Conservation (phyloP, 495 filamentous ascomycete species). For the Penicillium fimorum region DNA sequence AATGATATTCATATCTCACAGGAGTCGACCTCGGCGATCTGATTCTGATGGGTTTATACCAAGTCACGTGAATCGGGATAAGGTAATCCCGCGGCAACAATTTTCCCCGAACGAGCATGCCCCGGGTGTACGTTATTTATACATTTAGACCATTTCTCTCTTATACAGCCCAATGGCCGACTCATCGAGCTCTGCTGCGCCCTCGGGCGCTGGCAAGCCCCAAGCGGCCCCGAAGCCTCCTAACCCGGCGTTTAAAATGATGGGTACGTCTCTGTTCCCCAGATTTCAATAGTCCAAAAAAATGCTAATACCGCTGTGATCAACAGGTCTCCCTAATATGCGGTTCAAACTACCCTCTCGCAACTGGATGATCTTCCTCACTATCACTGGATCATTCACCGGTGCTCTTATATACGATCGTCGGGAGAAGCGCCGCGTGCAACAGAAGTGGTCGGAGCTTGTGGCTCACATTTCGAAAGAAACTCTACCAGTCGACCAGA, state of each 20-base stretch:
- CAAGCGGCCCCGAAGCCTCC: constrained; percentile 46
- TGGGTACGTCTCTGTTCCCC: constrained; percentile 49
- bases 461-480: constrained; percentile 87
- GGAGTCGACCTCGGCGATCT: neutral
- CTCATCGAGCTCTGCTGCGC: constrained; percentile 33
- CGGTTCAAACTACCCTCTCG: constrained; percentile 86
- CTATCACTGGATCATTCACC: constrained; percentile 72
- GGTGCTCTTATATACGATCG: constrained; percentile 85
- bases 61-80: constrained; percentile 2
- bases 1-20: neutral
- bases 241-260: constrained; percentile 72
- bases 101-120: constrained; percentile 19
- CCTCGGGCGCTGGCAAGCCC: constrained; percentile 32
- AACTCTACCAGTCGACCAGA: constrained; percentile 62
- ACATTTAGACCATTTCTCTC: neutral
- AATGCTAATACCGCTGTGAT: constrained; percentile 15
- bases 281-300: neutral
- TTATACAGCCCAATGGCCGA: constrained; percentile 34
- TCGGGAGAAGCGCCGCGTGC: constrained; percentile 75
- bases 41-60: neutral
- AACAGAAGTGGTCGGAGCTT: constrained; percentile 79
- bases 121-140: constrained; percentile 1
- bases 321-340: constrained; percentile 67
- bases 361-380: constrained; percentile 95
- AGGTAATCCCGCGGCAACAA: constrained; percentile 9